Evolutionary conservation across 176 grass and related monocot species (phyloP).

Genomic region (Hordeum marinum): DNA sequence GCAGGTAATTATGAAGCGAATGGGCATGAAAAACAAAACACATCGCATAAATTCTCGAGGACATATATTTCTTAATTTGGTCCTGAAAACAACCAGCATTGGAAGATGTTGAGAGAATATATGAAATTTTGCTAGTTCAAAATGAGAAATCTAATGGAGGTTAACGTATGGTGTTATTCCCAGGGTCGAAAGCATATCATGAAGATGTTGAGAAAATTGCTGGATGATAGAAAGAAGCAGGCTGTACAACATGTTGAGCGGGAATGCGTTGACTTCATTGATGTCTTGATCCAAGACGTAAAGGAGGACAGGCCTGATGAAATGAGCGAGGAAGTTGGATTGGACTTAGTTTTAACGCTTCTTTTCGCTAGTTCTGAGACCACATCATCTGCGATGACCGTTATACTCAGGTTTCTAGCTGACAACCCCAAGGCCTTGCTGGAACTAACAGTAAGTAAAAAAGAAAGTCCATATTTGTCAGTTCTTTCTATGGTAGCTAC

Average conservation of each 20-base stretch:
- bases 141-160: too few relatives aligned
- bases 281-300: conserved; percentile 35
- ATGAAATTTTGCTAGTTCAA: too few relatives aligned
- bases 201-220: conserved; percentile 28
- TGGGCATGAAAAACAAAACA: too few relatives aligned
- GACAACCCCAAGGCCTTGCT: conserved; percentile 33
- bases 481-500: too few relatives aligned
- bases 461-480: neutral
- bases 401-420: conserved; percentile 25
- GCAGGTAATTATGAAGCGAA: conserved; percentile 38
- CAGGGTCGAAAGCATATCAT: conserved; percentile 33
- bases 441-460: conserved; percentile 32
- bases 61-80: neutral
- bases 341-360: conserved; percentile 53
- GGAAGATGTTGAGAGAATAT: too few relatives aligned
- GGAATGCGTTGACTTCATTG: conserved; percentile 50
- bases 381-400: conserved; percentile 46
- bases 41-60: too few relatives aligned
- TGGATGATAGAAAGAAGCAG: conserved; percentile 16
- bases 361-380: conserved; percentile 60
- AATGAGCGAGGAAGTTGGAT: conserved; percentile 29
- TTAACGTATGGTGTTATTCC: too few relatives aligned
- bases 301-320: conserved; percentile 17
- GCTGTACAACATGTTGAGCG: too few relatives aligned
- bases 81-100: too few relatives aligned